Evolutionary conservation across 805 yeast species (phyloP), one percentile per base, ranked within the genome.

Genomic region (Metschnikowia kunwiensis): DNA sequence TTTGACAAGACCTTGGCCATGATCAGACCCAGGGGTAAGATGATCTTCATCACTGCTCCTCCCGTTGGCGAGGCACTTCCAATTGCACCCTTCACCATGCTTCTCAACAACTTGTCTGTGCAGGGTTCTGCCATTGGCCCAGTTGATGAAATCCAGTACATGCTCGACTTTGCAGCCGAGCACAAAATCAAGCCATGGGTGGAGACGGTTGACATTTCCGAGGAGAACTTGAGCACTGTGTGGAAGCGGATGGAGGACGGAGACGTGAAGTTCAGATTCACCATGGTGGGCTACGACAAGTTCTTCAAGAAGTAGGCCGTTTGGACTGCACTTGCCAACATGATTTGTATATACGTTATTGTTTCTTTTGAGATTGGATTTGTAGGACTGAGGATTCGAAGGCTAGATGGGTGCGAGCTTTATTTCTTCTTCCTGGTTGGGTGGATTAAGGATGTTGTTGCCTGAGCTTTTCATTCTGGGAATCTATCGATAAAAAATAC

Each of bases 171-270:
- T 36, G 49, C 49, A 11, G 44, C 47, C 14, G 39, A 46, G 27
- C 43, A 42, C 30, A 30, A 44, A 26, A 42, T 46, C 37, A 39
- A 40, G 35, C 50, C 50, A 9, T 44, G 47, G 49, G 49, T 46
- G 5, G 49, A 46, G 43, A 42, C 49, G 7, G 24, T 46, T 5
- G 49, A 46, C 30, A 44, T 46, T 5, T 34, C 38, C 17, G 50
- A 46, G 37, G 34, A 44, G 34, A 38, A 36, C 36, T 40, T 46
- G 37, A 31, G 36, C 9, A 30, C 38, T 32, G 36, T 49, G 10
- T 46, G 49, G 50, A 30, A 39, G 23, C 34, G 49, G 9, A 24
- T 37, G 4, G 35, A 42, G 17, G 36, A 32, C n/a, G 50, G 50
- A 3, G 49, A 46, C 19, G 48, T 44, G 12, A 42, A 28, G 31